Conservation (phyloP, 306 rosid species). For the Quillaja saponaria region DNA sequence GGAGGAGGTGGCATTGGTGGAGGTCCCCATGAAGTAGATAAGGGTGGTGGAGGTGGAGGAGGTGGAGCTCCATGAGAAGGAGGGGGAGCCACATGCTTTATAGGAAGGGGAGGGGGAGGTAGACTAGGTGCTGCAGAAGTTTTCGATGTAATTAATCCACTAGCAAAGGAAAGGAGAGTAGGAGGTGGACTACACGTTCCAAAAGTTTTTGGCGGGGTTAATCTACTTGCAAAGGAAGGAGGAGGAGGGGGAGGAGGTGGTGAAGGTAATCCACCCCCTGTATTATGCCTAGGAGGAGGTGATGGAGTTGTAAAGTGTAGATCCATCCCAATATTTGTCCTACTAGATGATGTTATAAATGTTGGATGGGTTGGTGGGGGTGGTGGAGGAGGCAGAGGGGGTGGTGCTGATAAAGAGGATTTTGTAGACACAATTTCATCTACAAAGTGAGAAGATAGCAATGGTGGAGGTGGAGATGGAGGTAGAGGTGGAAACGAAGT, state of each 20-base stretch:
- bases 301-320: conserved; percentile 32
- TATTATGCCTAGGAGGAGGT: conserved; percentile 42
- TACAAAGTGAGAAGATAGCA: conserved; percentile 29
- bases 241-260: conserved; percentile 19
- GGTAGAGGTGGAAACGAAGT: conserved; percentile 33
- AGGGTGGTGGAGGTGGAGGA: background rate
- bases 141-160: conserved; percentile 23
- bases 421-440: conserved; percentile 16
- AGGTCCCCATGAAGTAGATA: background rate
- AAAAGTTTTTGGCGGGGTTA: conserved; percentile 14
- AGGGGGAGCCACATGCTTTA: background rate
- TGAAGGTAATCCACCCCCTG: conserved; percentile 8
- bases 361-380: conserved; percentile 18
- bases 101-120: conserved; percentile 21
- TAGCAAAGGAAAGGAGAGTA: conserved; percentile 23
- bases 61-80: background rate
- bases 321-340: conserved; percentile 24
- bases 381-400: conserved; percentile 40
- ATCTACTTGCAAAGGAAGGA: conserved; percentile 8
- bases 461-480: conserved; percentile 23
- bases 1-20: conserved; percentile 29
- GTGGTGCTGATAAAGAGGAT: background rate
- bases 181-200: conserved; percentile 28
- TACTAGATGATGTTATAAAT: conserved; percentile 15
- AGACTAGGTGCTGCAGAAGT: conserved; percentile 24